Base-by-base conservation (phyloP, 1,284 basidiomycete species). In the Puccinia hordei region DNA sequence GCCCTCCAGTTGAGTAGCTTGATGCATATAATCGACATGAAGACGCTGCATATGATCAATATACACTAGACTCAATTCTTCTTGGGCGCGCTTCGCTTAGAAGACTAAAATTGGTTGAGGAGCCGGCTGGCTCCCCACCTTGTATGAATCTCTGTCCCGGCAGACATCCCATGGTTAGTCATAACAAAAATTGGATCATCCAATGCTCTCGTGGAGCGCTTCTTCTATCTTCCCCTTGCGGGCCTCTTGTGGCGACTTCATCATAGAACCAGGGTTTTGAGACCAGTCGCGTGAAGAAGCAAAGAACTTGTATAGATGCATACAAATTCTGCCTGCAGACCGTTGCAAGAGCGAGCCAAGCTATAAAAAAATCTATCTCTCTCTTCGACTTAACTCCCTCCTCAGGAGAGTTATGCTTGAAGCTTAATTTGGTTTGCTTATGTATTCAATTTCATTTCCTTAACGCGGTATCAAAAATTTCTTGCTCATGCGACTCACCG, bases 371-470 rank as follows among this genome's bases (percentile, higher is more conserved):
- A 27, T 30, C 5, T 17, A 49, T 49, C 2, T 27, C 27, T 59
- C 33, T 17, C 12, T n/a, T 59, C 57, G 57, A 59, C 27, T 59
- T 59, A 59, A 59, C 57, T 59, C 57, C 57, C 57, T 59, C 30
- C 27, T 27, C 17, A 59, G 24, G 27, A 59, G n/a, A 30, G 1
- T 8, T 12, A 33, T 33, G 3, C 57, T 59, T 59, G 24, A 15
- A 59, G 30, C 27, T 30, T 59, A 27, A 55, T 4, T 55, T 55
- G 24, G 24, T 30, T 59, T 10, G 8, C 15, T 17, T 59, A 15
- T 10, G n/a, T n/a, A n/a, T n/a, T 27, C 24, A n/a, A 30, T 8
- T 27, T 8, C 24, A 10, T 59, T 27, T 59, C 57, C 57, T 59
- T 27, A 59, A 59, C 30, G 24, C 55, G n/a, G 24, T 30, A 10